phyloP scores from a whole-genome alignment of 148 eudicot genomes.

The Rhododendron simsii region DNA sequence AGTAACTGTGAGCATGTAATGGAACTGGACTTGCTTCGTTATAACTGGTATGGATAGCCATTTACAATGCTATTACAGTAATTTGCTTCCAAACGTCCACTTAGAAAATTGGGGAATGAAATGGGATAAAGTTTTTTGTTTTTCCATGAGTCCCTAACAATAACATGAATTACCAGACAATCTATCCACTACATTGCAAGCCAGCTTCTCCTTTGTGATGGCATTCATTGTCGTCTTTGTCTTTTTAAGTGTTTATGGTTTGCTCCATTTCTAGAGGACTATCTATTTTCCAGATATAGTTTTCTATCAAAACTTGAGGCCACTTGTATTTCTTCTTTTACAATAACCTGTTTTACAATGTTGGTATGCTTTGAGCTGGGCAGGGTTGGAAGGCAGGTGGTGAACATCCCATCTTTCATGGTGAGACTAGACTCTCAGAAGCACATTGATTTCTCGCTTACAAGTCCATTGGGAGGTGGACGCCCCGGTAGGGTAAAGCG shows the following conservation, averaged over 20 bases:
- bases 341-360: not conserved
- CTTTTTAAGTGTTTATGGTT: not conserved
- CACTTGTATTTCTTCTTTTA: not conserved
- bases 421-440: conserved; percentile 42
- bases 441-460: conserved; percentile 35
- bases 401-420: conserved; percentile 37
- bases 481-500: conserved; percentile 42
- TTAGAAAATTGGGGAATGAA: no score
- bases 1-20: not conserved
- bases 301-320: not conserved
- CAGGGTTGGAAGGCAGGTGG: conserved; percentile 47
- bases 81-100: not conserved
- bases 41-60: not conserved
- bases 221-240: not conserved
- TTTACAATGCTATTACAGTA: not conserved
- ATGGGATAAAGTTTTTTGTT: not conserved
- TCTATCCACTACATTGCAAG: not conserved
- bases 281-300: not conserved
- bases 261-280: not conserved
- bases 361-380: conserved; percentile 1
- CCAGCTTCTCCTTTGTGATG: not conserved
- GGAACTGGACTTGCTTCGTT: not conserved
- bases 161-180: not conserved
- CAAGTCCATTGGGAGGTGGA: conserved; percentile 45
- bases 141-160: not conserved